Percentiles rank a stretch among this genome's conserved stretches.
phyloP scores from a whole-genome alignment of 2,329 filamentous ascomycete species.

The Fusarium sublunatum region DNA sequence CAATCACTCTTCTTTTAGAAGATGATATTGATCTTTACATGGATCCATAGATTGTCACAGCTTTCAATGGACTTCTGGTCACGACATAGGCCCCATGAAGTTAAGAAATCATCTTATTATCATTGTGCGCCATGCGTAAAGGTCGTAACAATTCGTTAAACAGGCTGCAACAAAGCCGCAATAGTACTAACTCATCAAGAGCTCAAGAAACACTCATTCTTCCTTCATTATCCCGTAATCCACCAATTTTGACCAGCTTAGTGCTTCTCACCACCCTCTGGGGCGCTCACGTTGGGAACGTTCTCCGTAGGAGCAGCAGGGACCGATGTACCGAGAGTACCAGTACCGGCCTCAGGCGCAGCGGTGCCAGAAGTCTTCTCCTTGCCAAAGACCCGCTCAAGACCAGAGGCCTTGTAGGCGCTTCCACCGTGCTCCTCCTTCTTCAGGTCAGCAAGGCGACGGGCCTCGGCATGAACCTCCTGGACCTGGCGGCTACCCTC shows the following conservation, averaged over 20 bases:
- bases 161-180: slow-evolving; percentile 15
- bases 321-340: slow-evolving; percentile 33
- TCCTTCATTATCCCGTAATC: slow-evolving; percentile 8
- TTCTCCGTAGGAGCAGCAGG: slow-evolving; percentile 35
- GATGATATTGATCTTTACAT: too few relatives aligned
- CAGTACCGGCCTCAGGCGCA: slow-evolving; percentile 32
- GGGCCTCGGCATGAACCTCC: slow-evolving; percentile 93
- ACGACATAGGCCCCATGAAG: neutral
- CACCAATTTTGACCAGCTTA: slow-evolving; percentile 10
- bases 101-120: slow-evolving; percentile 28
- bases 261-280: slow-evolving; percentile 43
- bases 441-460: slow-evolving; percentile 89
- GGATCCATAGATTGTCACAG: too few relatives aligned
- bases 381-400: slow-evolving; percentile 69
- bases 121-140: slow-evolving; percentile 33
- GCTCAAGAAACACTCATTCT: slow-evolving; percentile 1
- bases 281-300: slow-evolving; percentile 40
- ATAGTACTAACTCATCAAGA: slow-evolving; percentile 18
- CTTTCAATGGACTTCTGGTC: neutral
- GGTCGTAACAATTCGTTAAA: slow-evolving; percentile 42
- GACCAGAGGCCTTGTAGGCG: slow-evolving; percentile 68
- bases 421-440: slow-evolving; percentile 69
- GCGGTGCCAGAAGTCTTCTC: slow-evolving; percentile 52
- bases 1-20: too few relatives aligned
- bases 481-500: slow-evolving; percentile 87